These are phyloP conservation scores for Penium margaritaceum DNA, from an alignment of 139 green algal genomes.

Conservation along the genomic window DNA sequence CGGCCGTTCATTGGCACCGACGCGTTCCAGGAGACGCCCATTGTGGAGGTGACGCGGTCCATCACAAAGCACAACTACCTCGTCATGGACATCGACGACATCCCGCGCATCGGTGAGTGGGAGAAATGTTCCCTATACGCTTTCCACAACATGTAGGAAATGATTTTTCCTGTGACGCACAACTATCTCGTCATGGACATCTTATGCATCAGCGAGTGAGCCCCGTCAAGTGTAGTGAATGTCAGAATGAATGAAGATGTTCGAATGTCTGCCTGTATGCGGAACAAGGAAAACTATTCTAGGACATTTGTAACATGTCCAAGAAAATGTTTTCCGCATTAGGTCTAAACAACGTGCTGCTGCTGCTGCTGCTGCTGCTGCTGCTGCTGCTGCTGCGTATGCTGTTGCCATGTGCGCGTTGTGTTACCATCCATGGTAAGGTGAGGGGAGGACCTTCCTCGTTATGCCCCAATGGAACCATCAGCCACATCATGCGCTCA, in stretches of 20 bases:
- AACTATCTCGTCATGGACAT: neutral
- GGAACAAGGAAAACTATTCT: neutral
- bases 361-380: no score
- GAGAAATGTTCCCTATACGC: neutral
- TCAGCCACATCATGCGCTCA: no score
- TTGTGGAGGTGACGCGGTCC: constrained; percentile 87
- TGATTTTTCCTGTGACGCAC: neutral
- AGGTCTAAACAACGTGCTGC: no score
- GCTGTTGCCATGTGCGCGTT: no score
- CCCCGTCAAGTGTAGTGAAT: neutral
- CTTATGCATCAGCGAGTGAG: no score
- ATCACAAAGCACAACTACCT: constrained; percentile 99
- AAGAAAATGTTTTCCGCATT: no score
- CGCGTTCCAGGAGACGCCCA: constrained; percentile 96
- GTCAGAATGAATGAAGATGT: neutral
- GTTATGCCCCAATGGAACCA: no score
- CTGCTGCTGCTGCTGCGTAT: no score
- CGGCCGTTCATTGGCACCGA: constrained; percentile 80
- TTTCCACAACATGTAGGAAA: neutral
- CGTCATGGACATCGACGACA: constrained; percentile 92
- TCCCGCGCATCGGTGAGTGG: constrained; percentile 65
- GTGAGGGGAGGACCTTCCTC: no score
- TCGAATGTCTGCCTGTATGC: neutral
- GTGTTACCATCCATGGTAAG: no score
- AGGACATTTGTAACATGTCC: no score